Evolutionary conservation across 2,329 filamentous ascomycete species (phyloP).

Genomic region (Diaporthe vaccinii): DNA sequence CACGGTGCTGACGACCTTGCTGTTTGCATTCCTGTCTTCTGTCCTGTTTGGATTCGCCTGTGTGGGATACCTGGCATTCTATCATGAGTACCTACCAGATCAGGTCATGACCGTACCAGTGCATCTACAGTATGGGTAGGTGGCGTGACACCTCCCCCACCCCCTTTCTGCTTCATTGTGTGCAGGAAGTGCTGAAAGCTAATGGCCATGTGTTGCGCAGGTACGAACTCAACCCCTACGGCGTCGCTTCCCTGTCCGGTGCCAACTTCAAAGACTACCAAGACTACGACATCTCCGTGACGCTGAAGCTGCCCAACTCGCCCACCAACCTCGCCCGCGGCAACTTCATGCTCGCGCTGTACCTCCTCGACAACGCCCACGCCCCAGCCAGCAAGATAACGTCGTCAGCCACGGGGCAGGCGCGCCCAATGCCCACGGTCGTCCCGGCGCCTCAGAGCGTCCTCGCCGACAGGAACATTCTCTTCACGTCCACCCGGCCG

Average conservation of each 20-base stretch:
- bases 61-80: conserved; percentile 66
- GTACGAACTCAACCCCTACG: conserved; percentile 66
- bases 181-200: not conserved
- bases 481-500: conserved; percentile 78
- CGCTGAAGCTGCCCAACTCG: conserved; percentile 83
- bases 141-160: conserved; percentile 32
- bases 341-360: conserved; percentile 94
- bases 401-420: not conserved
- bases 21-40: conserved; percentile 58
- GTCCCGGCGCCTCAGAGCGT: conserved; percentile 47
- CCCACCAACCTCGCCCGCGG: conserved; percentile 81
- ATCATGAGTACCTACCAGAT: conserved; percentile 69
- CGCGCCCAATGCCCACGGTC: conserved; percentile 43
- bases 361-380: conserved; percentile 67
- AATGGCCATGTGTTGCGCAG: conserved; percentile 47
- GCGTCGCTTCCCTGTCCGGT: conserved; percentile 59
- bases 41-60: conserved; percentile 63
- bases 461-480: conserved; percentile 56
- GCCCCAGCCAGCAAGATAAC: conserved; percentile 22
- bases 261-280: conserved; percentile 76
- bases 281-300: conserved; percentile 85
- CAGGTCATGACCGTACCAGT: conserved; percentile 66
- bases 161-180: not conserved
- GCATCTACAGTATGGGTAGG: conserved; percentile 71
- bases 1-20: conserved; percentile 60